These are phyloP conservation scores for Serendipita indica DNA, from an alignment of 768 basidiomycete genomes.

Conservation along the genomic window DNA sequence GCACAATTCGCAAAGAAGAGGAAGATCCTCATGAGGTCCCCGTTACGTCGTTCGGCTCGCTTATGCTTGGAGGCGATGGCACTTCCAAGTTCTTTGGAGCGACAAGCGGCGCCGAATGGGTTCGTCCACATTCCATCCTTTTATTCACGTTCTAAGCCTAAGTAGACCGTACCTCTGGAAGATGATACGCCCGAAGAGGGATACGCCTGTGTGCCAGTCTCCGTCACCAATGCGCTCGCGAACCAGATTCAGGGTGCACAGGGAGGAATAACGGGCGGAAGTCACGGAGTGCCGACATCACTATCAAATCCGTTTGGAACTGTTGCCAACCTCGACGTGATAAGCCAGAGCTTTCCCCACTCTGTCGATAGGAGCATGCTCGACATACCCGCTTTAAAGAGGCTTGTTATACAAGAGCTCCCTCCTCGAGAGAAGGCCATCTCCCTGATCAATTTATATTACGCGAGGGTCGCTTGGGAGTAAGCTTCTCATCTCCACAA, in stretches of 20 bases:
- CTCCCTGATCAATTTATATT: slow-evolving; percentile 1
- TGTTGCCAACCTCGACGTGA: background rate
- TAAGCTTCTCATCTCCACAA: background rate
- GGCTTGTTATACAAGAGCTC: background rate
- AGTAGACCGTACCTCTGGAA: background rate
- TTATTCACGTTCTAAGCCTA: no score
- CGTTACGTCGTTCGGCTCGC: background rate
- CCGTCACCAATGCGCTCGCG: background rate
- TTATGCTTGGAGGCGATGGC: slow-evolving; percentile 2
- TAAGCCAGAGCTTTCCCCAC: background rate
- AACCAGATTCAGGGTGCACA: background rate
- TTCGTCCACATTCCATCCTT: no score
- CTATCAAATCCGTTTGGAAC: background rate
- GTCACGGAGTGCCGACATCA: background rate
- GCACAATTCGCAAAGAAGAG: background rate
- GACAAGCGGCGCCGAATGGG: slow-evolving; percentile 2
- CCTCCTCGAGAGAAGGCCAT: slow-evolving; percentile 7
- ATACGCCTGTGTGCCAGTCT: background rate
- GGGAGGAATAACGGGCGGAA: background rate
- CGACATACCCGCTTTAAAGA: slow-evolving; percentile 1
- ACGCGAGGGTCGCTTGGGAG: slow-evolving; percentile 3
- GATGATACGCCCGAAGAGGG: background rate
- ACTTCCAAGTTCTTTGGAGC: slow-evolving; percentile 1
- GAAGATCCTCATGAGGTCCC: background rate
- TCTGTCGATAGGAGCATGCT: background rate